Evolutionary conservation across 768 basidiomycete genomes (phyloP).

Genomic region (Tulasnella sp.): DNA sequence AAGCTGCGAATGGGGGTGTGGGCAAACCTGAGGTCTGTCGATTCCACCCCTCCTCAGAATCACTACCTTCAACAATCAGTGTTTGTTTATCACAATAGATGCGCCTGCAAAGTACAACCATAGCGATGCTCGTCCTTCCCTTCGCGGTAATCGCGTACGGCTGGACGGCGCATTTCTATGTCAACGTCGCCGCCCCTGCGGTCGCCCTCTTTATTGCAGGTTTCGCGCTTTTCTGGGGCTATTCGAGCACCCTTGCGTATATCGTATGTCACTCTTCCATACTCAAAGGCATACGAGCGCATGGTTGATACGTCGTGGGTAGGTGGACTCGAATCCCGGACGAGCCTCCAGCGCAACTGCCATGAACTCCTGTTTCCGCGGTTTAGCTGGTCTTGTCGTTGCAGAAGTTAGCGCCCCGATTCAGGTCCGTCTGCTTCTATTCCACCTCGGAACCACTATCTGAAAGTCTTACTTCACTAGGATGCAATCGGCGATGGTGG

Average conservation of each 20-base stretch:
- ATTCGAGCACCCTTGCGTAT: conserved; percentile 64
- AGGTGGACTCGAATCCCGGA: conserved; percentile 61
- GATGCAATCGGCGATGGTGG: conserved; percentile 67
- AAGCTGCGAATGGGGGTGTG: conserved; percentile 34
- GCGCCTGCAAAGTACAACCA: conserved; percentile 51
- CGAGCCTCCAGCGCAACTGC: conserved; percentile 62
- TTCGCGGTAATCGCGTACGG: conserved; percentile 53
- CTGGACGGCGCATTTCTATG: conserved; percentile 55
- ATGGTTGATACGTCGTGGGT: conserved; percentile 27
- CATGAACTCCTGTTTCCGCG: conserved; percentile 64
- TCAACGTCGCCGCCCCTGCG: conserved; percentile 55
- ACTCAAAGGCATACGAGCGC: conserved; percentile 22
- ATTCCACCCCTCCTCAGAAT: no score
- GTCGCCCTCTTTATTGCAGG: conserved; percentile 61
- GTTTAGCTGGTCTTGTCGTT: conserved; percentile 51
- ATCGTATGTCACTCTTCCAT: conserved; percentile 36
- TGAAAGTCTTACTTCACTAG: conserved; percentile 30
- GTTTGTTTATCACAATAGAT: no score
- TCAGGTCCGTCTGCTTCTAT: conserved; percentile 34
- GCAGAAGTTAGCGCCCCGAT: conserved; percentile 65
- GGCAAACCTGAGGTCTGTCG: conserved; percentile 52
- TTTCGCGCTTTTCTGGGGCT: conserved; percentile 62
- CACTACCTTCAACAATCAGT: no score
- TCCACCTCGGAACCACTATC: not conserved
- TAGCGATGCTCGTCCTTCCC: conserved; percentile 47